Conservation (phyloP, 192 early-diverging fungal genomes). For the Linderina pennispora region DNA sequence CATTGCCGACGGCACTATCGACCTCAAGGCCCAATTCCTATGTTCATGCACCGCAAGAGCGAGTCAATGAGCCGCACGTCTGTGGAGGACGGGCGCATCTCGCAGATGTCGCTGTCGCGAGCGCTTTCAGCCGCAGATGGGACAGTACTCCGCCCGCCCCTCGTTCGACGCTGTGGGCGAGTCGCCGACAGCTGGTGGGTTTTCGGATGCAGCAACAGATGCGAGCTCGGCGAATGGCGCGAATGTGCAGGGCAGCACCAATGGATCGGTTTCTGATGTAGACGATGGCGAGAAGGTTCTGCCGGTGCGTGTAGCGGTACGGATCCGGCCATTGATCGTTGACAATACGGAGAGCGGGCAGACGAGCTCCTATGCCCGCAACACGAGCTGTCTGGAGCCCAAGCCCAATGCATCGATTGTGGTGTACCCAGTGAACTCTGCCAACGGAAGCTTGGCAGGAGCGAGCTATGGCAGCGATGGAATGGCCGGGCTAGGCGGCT, state of each 20-base stretch:
- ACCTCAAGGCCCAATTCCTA: too few relatives aligned
- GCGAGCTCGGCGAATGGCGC: too few relatives aligned
- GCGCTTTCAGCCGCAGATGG: too few relatives aligned
- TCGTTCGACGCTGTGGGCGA: too few relatives aligned
- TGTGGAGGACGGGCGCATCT: constrained; percentile 13
- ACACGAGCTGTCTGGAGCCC: constrained; percentile 21
- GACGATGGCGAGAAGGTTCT: constrained; percentile 35
- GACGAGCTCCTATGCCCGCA: constrained; percentile 7
- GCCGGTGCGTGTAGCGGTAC: constrained; percentile 47
- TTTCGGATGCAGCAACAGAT: too few relatives aligned
- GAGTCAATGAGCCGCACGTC: constrained; percentile 9
- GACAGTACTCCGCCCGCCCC: too few relatives aligned
- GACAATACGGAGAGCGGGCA: constrained; percentile 1
- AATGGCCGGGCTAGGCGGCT: background rate
- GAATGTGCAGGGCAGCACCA: constrained; percentile 1
- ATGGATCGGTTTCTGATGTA: background rate
- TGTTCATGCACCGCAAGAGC: constrained; percentile 9
- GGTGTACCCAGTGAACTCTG: constrained; percentile 7
- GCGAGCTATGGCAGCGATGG: constrained; percentile 1
- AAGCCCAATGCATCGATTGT: constrained; percentile 10
- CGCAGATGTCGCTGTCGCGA: constrained; percentile 1
- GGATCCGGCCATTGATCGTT: constrained; percentile 35
- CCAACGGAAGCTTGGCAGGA: background rate
- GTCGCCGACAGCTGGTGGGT: too few relatives aligned
- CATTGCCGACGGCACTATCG: constrained; percentile 10